These are phyloP conservation scores for Phytophthora sojae DNA, from an alignment of 352 stramenopile genomes.

Conservation along the genomic window DNA sequence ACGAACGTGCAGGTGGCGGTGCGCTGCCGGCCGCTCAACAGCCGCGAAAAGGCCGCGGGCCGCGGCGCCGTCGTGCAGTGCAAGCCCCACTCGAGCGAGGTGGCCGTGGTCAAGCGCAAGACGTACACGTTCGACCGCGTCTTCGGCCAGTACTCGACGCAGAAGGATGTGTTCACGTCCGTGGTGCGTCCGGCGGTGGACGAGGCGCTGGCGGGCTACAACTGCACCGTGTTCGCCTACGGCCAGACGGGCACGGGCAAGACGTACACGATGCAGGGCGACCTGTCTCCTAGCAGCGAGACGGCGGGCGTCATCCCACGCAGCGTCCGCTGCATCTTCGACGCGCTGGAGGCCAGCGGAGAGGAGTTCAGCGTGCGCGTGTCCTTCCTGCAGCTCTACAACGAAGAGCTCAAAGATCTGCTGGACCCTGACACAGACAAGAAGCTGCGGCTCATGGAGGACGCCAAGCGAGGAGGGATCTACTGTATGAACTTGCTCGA, in stretches of 20 bases:
- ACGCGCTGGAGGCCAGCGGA: conserved; percentile 89
- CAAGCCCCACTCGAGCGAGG: conserved; percentile 85
- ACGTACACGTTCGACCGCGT: conserved; percentile 94
- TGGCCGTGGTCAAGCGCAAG: conserved; percentile 89
- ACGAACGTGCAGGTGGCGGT: conserved; percentile 92
- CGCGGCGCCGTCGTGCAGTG: conserved; percentile 88
- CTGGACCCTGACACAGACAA: conserved; percentile 83
- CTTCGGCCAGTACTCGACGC: conserved; percentile 95
- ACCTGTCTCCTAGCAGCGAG: conserved; percentile 87
- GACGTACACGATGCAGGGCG: conserved; percentile 98
- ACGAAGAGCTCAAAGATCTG: conserved; percentile 97
- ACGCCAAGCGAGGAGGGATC: conserved; percentile 86
- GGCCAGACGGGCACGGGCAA: conserved; percentile 98
- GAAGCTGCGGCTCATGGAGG: conserved; percentile 90
- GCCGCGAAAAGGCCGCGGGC: conserved; percentile 82
- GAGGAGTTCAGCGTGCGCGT: conserved; percentile 95
- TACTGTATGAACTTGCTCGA: conserved; percentile 93
- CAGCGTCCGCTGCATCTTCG: conserved; percentile 95
- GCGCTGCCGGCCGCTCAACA: conserved; percentile 90
- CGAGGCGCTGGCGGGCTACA: conserved; percentile 96
- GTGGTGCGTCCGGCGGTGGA: conserved; percentile 95
- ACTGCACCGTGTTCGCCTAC: conserved; percentile 98
- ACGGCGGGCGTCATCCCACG: conserved; percentile 95
- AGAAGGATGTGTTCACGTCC: conserved; percentile 97
- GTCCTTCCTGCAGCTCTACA: conserved; percentile 99